phyloP scores from a whole-genome alignment of 768 basidiomycete species.

The Nevesoporus exiguus region DNA sequence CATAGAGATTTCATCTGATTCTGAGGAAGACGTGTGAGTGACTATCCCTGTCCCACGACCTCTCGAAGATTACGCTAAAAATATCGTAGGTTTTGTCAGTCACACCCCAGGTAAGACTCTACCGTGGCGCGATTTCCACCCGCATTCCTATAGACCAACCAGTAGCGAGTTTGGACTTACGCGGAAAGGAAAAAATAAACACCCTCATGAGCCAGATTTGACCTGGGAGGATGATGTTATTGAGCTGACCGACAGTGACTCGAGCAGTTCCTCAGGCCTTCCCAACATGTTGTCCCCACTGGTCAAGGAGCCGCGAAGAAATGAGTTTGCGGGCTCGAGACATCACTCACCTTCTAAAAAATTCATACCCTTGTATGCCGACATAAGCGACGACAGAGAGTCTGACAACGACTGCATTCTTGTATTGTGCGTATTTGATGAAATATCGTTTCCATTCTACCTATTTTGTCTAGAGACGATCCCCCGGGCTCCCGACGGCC shows the following conservation, averaged over 20 bases:
- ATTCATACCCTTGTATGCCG: constrained; percentile 25
- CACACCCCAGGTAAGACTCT: constrained; percentile 10
- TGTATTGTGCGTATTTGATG: constrained; percentile 32
- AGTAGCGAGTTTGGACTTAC: constrained; percentile 5
- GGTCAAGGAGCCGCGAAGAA: constrained; percentile 11
- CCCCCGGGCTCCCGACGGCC: constrained; percentile 49
- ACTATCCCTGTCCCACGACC: neutral
- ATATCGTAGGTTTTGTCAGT: constrained; percentile 8
- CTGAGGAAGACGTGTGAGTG: constrained; percentile 38
- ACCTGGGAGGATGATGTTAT: constrained; percentile 21
- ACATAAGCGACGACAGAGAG: constrained; percentile 31
- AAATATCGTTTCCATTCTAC: neutral
- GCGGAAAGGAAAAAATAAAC: neutral
- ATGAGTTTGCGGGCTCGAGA: constrained; percentile 2
- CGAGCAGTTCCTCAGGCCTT: constrained; percentile 15
- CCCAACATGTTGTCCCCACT: constrained; percentile 25
- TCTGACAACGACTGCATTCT: constrained; percentile 38
- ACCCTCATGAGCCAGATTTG: neutral
- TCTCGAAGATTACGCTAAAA: neutral
- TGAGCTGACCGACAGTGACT: constrained; percentile 32
- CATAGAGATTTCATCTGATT: constrained; percentile 55
- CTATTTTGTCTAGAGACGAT: constrained; percentile 38
- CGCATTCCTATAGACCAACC: neutral
- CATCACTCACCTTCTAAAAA: neutral
- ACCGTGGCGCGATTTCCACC: neutral